phyloP scores from a whole-genome alignment of 2,329 filamentous ascomycete species.

The Fusarium nisikadoi region DNA sequence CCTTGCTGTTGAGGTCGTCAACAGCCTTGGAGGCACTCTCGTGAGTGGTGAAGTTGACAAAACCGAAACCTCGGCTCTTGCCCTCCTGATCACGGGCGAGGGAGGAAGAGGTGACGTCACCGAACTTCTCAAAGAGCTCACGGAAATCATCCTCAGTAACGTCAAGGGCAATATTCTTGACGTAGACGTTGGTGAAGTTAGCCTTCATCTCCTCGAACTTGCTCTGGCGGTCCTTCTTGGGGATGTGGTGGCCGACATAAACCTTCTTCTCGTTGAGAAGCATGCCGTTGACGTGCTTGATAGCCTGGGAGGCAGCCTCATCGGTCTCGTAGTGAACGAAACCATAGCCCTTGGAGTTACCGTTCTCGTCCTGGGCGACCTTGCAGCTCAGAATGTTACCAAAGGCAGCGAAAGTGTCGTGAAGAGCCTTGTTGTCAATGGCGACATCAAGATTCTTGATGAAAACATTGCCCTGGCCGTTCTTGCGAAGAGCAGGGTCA shows the following conservation, averaged over 20 bases:
- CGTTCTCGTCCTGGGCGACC: slow-evolving; percentile 96
- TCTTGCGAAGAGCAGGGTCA: slow-evolving; percentile 98
- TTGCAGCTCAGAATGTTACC: slow-evolving; percentile 99
- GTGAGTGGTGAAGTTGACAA: slow-evolving; percentile 95
- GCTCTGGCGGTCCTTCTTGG: slow-evolving; percentile 99
- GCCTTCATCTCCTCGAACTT: slow-evolving; percentile 99
- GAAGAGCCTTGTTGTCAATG: slow-evolving; percentile 99
- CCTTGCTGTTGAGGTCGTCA: slow-evolving; percentile 89
- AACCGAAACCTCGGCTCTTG: slow-evolving; percentile 95
- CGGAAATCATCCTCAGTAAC: slow-evolving; percentile 95
- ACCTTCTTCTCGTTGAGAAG: slow-evolving; percentile 99
- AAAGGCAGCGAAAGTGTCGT: slow-evolving; percentile 98
- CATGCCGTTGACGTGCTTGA: slow-evolving; percentile 99
- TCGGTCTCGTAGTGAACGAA: slow-evolving; percentile 99
- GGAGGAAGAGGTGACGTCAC: slow-evolving; percentile 94
- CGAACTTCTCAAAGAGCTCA: slow-evolving; percentile 88
- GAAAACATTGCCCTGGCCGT: slow-evolving; percentile 98
- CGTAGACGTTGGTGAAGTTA: slow-evolving; percentile 99
- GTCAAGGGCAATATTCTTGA: slow-evolving; percentile 94
- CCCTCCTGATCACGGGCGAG: slow-evolving; percentile 89
- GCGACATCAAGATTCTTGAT: slow-evolving; percentile 99
- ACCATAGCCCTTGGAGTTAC: slow-evolving; percentile 97
- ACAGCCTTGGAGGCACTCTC: slow-evolving; percentile 88
- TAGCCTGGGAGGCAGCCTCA: slow-evolving; percentile 94
- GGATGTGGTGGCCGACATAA: slow-evolving; percentile 98